Conservation (phyloP, 2,329 filamentous ascomycete species). For the Chaetomium olivaceum region DNA sequence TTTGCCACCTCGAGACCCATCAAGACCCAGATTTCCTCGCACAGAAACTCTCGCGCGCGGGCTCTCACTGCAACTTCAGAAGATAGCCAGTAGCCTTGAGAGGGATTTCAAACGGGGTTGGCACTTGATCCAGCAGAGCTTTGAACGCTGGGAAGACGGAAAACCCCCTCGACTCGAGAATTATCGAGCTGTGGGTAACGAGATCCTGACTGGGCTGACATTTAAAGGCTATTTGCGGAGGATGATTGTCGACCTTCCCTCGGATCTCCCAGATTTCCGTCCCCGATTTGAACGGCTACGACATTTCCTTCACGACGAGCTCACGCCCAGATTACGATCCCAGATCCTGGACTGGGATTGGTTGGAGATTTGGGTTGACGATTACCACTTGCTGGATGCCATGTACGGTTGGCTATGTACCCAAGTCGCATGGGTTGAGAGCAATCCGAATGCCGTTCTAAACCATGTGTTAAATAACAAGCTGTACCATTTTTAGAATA, state of each 20-base stretch:
- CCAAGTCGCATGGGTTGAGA: neutral
- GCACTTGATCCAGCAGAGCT: neutral
- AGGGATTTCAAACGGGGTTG: constrained; percentile 5
- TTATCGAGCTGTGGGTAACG: neutral
- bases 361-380: constrained; percentile 21
- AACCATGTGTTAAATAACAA: constrained; percentile 12
- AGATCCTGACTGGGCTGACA: constrained; percentile 10
- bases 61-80: neutral
- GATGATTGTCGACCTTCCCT: neutral
- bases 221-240: neutral
- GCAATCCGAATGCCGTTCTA: constrained; percentile 4
- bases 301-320: constrained; percentile 4
- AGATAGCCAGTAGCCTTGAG: fast-evolving
- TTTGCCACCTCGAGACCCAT: constrained; percentile 4
- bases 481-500: neutral
- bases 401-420: neutral
- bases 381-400: constrained; percentile 15
- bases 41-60: neutral
- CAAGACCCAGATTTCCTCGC: neutral
- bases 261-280: constrained; percentile 2
- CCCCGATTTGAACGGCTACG: constrained; percentile 2
- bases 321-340: neutral
- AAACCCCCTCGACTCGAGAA: neutral
- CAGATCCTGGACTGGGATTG: constrained; percentile 2
- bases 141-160: neutral